Conservation (phyloP, 2,329 filamentous ascomycete species). For the Epichloe festucae region DNA sequence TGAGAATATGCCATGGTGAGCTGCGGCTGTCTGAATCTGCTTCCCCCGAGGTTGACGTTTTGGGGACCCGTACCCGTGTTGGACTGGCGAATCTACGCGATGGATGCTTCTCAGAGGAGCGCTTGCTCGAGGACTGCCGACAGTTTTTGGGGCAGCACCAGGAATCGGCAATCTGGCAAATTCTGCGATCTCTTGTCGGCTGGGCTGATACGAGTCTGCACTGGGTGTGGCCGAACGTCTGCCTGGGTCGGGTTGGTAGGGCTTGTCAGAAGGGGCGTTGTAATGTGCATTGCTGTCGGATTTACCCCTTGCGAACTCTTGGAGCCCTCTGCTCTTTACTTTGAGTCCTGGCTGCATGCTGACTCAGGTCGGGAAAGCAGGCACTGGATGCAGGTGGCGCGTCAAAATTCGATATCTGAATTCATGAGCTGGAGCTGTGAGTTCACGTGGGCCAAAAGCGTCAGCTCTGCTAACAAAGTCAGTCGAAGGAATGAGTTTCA, state of each 20-base stretch:
- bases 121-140: constrained; percentile 2
- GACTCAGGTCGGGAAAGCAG: background rate
- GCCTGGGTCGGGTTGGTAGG: constrained; percentile 6
- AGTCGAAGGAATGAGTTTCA: too few relatives aligned
- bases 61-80: constrained; percentile 6
- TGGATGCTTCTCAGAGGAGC: constrained; percentile 9
- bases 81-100: constrained; percentile 11
- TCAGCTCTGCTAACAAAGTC: background rate
- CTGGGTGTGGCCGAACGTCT: constrained; percentile 12
- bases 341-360: constrained; percentile 20
- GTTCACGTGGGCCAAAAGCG: background rate
- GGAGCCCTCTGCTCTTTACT: constrained; percentile 18
- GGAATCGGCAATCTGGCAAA: constrained; percentile 24
- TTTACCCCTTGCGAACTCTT: constrained; percentile 18
- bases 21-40: background rate
- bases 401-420: background rate
- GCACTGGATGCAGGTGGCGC: background rate
- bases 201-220: constrained; percentile 7
- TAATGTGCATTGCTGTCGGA: constrained; percentile 13
- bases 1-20: constrained; percentile 18
- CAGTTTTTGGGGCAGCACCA: constrained; percentile 10
- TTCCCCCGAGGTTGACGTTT: constrained; percentile 7
- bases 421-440: background rate
- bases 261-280: constrained; percentile 10
- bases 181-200: constrained; percentile 18